phyloP scores from a whole-genome alignment of 2,329 filamentous ascomycete species.

The Calonectria pauciramosa region DNA sequence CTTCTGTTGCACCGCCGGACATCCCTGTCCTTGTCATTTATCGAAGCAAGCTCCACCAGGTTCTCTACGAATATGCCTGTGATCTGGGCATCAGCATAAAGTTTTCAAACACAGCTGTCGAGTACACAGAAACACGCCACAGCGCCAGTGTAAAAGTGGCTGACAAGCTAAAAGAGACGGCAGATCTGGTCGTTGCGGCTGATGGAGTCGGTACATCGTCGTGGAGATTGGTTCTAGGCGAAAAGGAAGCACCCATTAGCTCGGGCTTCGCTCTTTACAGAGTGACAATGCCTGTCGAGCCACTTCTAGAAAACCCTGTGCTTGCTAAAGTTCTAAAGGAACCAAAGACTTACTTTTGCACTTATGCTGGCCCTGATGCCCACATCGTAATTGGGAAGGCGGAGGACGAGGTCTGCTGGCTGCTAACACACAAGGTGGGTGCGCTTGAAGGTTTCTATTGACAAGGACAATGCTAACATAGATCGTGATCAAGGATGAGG shows the following conservation, averaged over 20 bases:
- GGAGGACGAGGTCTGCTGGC: neutral
- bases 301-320: neutral
- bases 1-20: neutral
- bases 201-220: neutral
- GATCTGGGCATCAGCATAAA: neutral
- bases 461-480: neutral
- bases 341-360: neutral
- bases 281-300: neutral
- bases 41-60: neutral
- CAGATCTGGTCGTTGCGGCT: neutral
- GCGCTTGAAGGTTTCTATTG: fast-evolving
- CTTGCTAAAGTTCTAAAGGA: neutral
- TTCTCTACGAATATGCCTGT: neutral
- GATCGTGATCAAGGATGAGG: neutral
- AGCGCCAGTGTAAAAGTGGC: neutral
- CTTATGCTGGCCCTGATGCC: neutral
- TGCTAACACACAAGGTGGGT: neutral
- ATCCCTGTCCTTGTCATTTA: neutral
- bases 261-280: neutral
- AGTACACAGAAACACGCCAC: neutral
- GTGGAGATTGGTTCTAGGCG: neutral
- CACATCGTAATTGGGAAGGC: neutral
- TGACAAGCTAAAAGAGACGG: neutral
- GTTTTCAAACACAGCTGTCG: neutral
- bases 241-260: neutral